These are phyloP conservation scores for Apiospora hydei DNA, from an alignment of 2,329 filamentous ascomycete genomes.

Conservation along the genomic window DNA sequence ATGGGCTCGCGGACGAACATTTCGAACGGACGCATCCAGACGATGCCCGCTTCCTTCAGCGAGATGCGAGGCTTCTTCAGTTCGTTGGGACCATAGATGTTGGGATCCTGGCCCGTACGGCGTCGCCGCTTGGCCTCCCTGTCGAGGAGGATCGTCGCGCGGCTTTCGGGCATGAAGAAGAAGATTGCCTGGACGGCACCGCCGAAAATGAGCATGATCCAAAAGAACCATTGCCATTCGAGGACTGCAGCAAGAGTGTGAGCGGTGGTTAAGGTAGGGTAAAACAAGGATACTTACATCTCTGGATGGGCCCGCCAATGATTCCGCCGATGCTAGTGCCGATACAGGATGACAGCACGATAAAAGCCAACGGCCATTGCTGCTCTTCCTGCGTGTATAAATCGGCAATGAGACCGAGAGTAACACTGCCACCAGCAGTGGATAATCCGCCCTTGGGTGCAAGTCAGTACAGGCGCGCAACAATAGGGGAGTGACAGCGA, in stretches of 20 bases:
- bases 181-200: constrained; percentile 55
- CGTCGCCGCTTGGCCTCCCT: constrained; percentile 61
- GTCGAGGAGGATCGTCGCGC: constrained; percentile 63
- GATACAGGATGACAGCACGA: constrained; percentile 59
- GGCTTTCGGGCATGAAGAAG: constrained; percentile 64
- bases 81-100: constrained; percentile 55
- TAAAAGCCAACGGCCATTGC: constrained; percentile 64
- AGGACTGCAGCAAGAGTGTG: constrained; percentile 32
- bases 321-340: constrained; percentile 59
- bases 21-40: constrained; percentile 64
- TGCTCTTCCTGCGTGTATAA: constrained; percentile 64
- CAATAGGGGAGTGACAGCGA: neutral
- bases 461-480: neutral
- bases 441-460: constrained; percentile 51
- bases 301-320: constrained; percentile 56
- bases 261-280: neutral
- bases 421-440: constrained; percentile 67
- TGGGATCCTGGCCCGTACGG: constrained; percentile 53
- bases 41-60: constrained; percentile 49
- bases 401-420: constrained; percentile 67
- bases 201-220: constrained; percentile 65
- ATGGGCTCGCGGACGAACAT: constrained; percentile 69
- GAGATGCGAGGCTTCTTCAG: constrained; percentile 46
- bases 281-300: constrained; percentile 33
- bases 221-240: constrained; percentile 64